A percentile compares a stretch with the other conserved stretches of the same genome.
Conservation (phyloP, 2,329 filamentous ascomycete species). For the Ambrosiella cleistominuta region DNA sequence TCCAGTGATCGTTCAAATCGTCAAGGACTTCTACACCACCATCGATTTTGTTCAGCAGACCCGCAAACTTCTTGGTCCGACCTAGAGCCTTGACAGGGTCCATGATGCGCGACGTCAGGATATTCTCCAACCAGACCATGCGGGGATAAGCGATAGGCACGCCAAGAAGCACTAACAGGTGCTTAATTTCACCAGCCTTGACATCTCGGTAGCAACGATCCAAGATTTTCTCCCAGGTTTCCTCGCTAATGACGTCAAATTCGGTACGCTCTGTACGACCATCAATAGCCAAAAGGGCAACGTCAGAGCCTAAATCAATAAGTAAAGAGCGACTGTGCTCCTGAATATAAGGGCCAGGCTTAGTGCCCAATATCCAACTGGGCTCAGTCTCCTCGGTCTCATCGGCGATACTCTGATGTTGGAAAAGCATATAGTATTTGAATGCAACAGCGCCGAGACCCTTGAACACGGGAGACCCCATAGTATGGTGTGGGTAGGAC, state of each 20-base stretch:
- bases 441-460: slow-evolving; percentile 82
- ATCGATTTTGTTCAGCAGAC: slow-evolving; percentile 74
- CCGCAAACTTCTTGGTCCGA: slow-evolving; percentile 61
- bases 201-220: slow-evolving; percentile 73
- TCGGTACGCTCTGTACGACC: slow-evolving; percentile 79
- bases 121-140: slow-evolving; percentile 52
- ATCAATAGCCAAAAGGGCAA: slow-evolving; percentile 75
- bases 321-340: slow-evolving; percentile 75
- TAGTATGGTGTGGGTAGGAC: slow-evolving; percentile 81
- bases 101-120: slow-evolving; percentile 64
- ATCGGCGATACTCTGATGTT: slow-evolving; percentile 72
- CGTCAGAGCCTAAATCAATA: slow-evolving; percentile 59
- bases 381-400: slow-evolving; percentile 75
- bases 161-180: slow-evolving; percentile 72
- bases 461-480: slow-evolving; percentile 75
- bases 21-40: slow-evolving; percentile 83
- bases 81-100: slow-evolving; percentile 79
- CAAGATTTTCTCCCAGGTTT: slow-evolving; percentile 74
- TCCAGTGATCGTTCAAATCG: slow-evolving; percentile 94
- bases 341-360: slow-evolving; percentile 76
- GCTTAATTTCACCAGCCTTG: slow-evolving; percentile 66
- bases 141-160: slow-evolving; percentile 71
- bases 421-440: slow-evolving; percentile 98
- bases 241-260: slow-evolving; percentile 60
- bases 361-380: slow-evolving; percentile 70